Conservation (phyloP, 495 filamentous ascomycete genomes). For the Penicillium egyptiacum region DNA sequence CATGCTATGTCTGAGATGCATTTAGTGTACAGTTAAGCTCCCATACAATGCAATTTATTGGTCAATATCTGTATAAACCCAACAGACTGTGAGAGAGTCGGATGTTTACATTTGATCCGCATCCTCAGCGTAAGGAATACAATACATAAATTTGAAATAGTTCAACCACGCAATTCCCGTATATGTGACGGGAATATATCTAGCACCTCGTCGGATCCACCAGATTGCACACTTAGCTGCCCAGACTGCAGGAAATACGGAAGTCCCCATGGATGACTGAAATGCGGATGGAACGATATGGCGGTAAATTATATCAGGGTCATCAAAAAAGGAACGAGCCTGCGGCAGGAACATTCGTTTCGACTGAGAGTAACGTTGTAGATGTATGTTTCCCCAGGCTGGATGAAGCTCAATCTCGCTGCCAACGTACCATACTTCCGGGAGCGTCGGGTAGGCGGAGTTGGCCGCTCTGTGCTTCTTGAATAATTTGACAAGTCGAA, state of each 20-base stretch:
- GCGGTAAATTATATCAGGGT: constrained; percentile 14
- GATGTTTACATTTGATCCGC: no score
- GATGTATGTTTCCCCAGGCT: constrained; percentile 1
- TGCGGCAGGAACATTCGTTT: constrained; percentile 20
- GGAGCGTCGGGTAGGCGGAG: constrained; percentile 6
- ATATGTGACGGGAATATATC: constrained; percentile 20
- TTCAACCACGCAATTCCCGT: constrained; percentile 18
- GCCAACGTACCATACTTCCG: constrained; percentile 23
- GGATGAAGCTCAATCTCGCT: constrained; percentile 17
- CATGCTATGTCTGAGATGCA: no score
- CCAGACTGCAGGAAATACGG: constrained; percentile 14
- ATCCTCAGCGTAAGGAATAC: constrained; percentile 42
- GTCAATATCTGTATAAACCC: no score
- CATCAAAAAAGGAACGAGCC: constrained; percentile 19
- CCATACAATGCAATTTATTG: no score
- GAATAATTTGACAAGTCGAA: constrained; percentile 12
- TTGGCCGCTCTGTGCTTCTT: constrained; percentile 2
- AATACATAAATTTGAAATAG: constrained; percentile 16
- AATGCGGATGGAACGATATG: constrained; percentile 20
- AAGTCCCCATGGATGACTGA: constrained; percentile 9
- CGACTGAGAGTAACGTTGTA: constrained; percentile 13
- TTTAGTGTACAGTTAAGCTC: no score
- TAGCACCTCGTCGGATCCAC: constrained; percentile 21
- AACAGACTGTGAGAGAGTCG: no score
- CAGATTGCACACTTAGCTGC: constrained; percentile 16